Base-by-base conservation (phyloP, 2,329 filamentous ascomycete genomes). In the Ceratocystis eucalypticola region DNA sequence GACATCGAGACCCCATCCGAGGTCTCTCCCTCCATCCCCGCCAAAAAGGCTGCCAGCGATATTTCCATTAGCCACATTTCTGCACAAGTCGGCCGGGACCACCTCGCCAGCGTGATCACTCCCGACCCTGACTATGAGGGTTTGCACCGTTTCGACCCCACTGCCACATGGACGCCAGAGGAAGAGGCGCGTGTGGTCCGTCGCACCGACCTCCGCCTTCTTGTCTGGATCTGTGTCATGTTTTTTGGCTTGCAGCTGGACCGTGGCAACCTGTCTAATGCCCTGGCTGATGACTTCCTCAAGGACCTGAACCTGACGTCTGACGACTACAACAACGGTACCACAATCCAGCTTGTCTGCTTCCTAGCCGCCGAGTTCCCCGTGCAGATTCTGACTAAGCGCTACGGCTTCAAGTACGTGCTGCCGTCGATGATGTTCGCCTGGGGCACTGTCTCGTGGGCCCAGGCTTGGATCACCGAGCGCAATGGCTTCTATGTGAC, bases 211-310 rank as follows among this genome's bases (percentile, higher is more conserved):
- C 37, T 77, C 4, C 74, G 71, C 22, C 73, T 80, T 3, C 70
- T 80, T 41, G 71, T 72, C 25, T 78, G 76, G 75, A 66, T 79
- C 3, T 80, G 77, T 68, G 68, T 78, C 25, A 79, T 80, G 75
- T 87, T 87, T 74, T 85, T 87, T 66, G 82, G 82, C 0, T 76
- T 87, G 3, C 83, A 87, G 71, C 75, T 87, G 6, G 84, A 87
- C 71, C 77, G 85, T 61, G 83, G 84, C 64, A 88, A 88, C 70
- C 75, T 88, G 71, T 78, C 77, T 65, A 85, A 85, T 70, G 85
- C 84, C 2, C 75, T 84, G 37, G 83, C 82, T 1, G 85, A 87
- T 71, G 82, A 84, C 70, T 77, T 88, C 70, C 76, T 88, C 7
- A 75, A 73, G 61, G 86, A 85, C 66, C 72, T 81, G 33, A 71